A percentile compares a stretch with the other conserved stretches of the same genome.
Evolutionary conservation across 2,329 filamentous ascomycete genomes (phyloP).

Genomic region (Tolypocladium nubicola): DNA sequence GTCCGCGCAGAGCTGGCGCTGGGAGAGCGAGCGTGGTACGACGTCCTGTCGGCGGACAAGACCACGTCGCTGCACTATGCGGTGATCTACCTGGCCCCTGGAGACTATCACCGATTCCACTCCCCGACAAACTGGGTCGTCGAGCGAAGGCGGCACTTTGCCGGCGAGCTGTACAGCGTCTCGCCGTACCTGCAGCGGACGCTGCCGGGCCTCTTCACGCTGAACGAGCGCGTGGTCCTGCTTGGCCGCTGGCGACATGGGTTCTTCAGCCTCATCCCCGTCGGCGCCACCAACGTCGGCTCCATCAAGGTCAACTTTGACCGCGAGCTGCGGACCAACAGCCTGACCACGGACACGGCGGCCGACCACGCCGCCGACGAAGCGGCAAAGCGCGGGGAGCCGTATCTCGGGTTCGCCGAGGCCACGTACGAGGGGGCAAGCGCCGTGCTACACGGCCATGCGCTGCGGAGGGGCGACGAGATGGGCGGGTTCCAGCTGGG

Average conservation of each 20-base stretch:
- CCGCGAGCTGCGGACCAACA: slow-evolving; percentile 85
- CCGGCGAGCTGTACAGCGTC: slow-evolving; percentile 89
- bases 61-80: slow-evolving; percentile 77
- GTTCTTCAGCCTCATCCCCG: slow-evolving; percentile 93
- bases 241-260: slow-evolving; percentile 93
- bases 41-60: slow-evolving; percentile 49
- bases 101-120: slow-evolving; percentile 98
- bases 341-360: slow-evolving; percentile 80
- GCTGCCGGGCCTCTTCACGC: slow-evolving; percentile 84
- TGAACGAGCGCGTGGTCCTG: slow-evolving; percentile 92
- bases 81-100: slow-evolving; percentile 91
- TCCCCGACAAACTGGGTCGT: slow-evolving; percentile 93
- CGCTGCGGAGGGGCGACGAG: slow-evolving; percentile 79
- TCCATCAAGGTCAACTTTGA: slow-evolving; percentile 98
- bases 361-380: slow-evolving; percentile 78
- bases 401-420: slow-evolving; percentile 84
- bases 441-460: slow-evolving; percentile 68
- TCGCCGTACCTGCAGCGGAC: slow-evolving; percentile 91
- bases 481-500: slow-evolving; percentile 98
- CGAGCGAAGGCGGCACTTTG: slow-evolving; percentile 89
- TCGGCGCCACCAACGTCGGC: slow-evolving; percentile 94
- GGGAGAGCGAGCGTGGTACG: slow-evolving; percentile 60
- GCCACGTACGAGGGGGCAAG: slow-evolving; percentile 78
- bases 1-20: slow-evolving; percentile 76
- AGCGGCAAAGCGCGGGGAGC: slow-evolving; percentile 64